Base-by-base conservation (phyloP, 2,329 filamentous ascomycete genomes). In the Pseudogymnoascus sp. region DNA sequence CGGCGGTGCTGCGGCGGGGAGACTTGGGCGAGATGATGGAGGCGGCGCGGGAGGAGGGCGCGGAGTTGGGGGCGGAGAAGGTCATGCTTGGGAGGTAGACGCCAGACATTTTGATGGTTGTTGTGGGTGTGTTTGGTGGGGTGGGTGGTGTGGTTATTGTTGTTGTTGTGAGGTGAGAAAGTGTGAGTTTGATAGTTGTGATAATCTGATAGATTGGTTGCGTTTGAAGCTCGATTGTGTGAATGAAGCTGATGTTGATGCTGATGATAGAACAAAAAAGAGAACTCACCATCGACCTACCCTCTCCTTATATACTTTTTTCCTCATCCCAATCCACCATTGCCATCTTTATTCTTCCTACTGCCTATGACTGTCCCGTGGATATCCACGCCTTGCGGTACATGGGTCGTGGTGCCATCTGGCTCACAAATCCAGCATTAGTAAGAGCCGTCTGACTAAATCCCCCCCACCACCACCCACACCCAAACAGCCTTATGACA, bases 371-470 rank as follows among this genome's bases (percentile, higher is more conserved):
- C 51, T 57, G 28, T 19, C 51, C 51, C 51, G 28, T 57, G 28
- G 51, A 57, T 57, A 57, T 57, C 51, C 51, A 57, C 51, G 51
- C 51, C 51, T 57, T 57, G 51, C 51, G 28, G 28, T 57, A 57
- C 51, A 57, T 57, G 51, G 51, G 51, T 57, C n/a, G 28, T 57
- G 8, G 10, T 28, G 28, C 51, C 25, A 57, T 57, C 51, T 57
- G 25, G 51, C n/a, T 57, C 51, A 57, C 51, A 34, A 57, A 57
- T 19, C 51, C 4, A 57, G 28, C 28, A 57, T 57, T 57, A 57
- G 51, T 57, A 57, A 57, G 51, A 19, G 10, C 14, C 8, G n/a
- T 19, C 51, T 57, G 51, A 57, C 51, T 34, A 57, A 57, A 57
- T n/a, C n/a, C 25, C 8, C 23, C 48, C 48, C 43, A 21, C 48